Evolutionary conservation across 2,329 filamentous ascomycete genomes (phyloP).

Genomic region (Colletotrichum chlorophyti): DNA sequence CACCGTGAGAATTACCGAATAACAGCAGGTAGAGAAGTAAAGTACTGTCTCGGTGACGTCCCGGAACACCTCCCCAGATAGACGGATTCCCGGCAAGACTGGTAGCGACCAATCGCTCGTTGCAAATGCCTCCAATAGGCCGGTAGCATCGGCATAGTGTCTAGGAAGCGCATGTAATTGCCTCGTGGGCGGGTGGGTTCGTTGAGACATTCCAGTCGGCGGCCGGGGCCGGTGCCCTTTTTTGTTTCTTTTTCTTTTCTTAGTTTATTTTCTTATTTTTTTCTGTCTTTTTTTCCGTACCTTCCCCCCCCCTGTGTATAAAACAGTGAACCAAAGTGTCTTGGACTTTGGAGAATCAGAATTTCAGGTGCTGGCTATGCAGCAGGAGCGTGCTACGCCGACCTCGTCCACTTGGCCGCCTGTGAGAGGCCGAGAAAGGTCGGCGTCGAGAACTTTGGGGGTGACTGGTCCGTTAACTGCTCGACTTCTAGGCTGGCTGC

Average conservation of each 20-base stretch:
- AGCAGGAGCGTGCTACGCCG: constrained; percentile 29
- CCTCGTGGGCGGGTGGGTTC: constrained; percentile 21
- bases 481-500: constrained; percentile 13
- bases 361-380: constrained; percentile 5
- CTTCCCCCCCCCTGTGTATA: too few relatives aligned
- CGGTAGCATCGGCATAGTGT: constrained; percentile 11
- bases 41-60: neutral
- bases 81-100: constrained; percentile 5
- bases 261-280: too few relatives aligned
- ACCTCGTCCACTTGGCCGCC: constrained; percentile 36
- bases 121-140: constrained; percentile 1
- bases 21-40: neutral
- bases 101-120: constrained; percentile 7
- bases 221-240: neutral
- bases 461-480: constrained; percentile 5
- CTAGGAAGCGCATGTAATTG: constrained; percentile 15
- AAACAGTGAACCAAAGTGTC: too few relatives aligned
- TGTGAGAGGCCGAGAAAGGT: constrained; percentile 35
- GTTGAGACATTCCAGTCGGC: constrained; percentile 10
- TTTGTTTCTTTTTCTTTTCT: neutral
- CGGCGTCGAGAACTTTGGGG: neutral
- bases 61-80: neutral
- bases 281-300: too few relatives aligned
- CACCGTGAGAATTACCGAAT: neutral
- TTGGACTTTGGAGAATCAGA: constrained; percentile 16